These are phyloP conservation scores for Suhomyces choctaworum DNA, from an alignment of 1,139 yeast species.

Conservation along the genomic window DNA sequence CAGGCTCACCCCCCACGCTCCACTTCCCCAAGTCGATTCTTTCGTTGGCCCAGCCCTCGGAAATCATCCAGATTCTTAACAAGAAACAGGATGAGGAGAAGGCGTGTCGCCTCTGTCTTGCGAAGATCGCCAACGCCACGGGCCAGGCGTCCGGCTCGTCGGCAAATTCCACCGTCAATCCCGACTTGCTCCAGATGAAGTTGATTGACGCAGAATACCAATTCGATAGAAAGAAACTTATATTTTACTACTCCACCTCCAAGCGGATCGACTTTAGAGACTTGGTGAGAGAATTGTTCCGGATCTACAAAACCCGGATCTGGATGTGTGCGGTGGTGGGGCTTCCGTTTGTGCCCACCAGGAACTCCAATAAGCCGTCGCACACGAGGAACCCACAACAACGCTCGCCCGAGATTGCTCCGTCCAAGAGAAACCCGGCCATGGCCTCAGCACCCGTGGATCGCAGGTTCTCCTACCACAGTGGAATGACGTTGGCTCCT, in stretches of 20 bases:
- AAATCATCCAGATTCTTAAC: conserved; percentile 56
- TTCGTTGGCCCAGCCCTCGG: conserved; percentile 64
- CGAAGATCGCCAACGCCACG: conserved; percentile 52
- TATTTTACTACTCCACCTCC: conserved; percentile 26
- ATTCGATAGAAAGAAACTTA: conserved; percentile 28
- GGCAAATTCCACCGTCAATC: conserved; percentile 7
- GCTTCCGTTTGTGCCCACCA: conserved; percentile 17
- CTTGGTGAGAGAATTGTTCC: conserved; percentile 27
- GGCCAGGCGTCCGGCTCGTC: conserved; percentile 8
- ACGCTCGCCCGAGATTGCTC: conserved; percentile 1
- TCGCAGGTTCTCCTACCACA: conserved; percentile 9
- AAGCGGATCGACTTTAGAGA: conserved; percentile 30
- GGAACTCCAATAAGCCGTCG: conserved; percentile 8
- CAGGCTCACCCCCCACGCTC: conserved; percentile 40
- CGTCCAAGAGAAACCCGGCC: background rate
- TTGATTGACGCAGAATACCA: conserved; percentile 30
- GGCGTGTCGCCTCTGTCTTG: conserved; percentile 62
- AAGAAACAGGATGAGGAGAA: conserved; percentile 72
- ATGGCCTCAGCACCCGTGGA: conserved; percentile 1
- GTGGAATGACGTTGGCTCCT: conserved; percentile 8
- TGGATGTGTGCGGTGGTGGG: conserved; percentile 33
- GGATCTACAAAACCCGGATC: conserved; percentile 29
- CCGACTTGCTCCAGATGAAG: conserved; percentile 24
- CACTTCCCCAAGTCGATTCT: conserved; percentile 75
- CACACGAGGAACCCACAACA: conserved; percentile 4